Percentiles rank a stretch among this genome's conserved stretches.
These are phyloP conservation scores for Suillus clintonianus DNA, from an alignment of 768 basidiomycete species.

Conservation along the genomic window DNA sequence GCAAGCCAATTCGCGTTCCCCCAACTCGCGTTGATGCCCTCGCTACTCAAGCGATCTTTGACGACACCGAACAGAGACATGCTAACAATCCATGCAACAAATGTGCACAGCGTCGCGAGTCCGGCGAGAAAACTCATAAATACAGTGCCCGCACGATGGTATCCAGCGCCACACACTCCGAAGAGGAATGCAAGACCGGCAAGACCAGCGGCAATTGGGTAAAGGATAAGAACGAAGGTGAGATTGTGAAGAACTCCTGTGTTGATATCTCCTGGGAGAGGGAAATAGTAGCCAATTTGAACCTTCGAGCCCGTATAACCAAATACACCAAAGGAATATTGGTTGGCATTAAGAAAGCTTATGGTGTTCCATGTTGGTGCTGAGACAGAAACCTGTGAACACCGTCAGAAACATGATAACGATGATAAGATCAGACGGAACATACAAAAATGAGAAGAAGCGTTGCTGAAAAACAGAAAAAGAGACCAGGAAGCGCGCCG, in stretches of 20 bases:
- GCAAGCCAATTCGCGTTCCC: conserved; percentile 87
- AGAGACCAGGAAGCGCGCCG: conserved; percentile 67
- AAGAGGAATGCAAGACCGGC: conserved; percentile 66
- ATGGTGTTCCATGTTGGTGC: conserved; percentile 73
- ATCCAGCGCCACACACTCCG: conserved; percentile 64
- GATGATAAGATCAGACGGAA: conserved; percentile 14
- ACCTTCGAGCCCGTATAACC: conserved; percentile 63
- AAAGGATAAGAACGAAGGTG: conserved; percentile 72
- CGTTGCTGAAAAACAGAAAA: conserved; percentile 72
- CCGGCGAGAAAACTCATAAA: conserved; percentile 72
- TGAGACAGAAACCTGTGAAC: conserved; percentile 63
- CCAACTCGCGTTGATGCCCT: conserved; percentile 52
- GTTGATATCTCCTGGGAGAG: conserved; percentile 36
- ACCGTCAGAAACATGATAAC: conserved; percentile 4
- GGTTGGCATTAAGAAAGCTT: conserved; percentile 62
- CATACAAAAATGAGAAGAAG: conserved; percentile 70
- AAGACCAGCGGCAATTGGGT: conserved; percentile 76
- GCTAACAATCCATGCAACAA: conserved; percentile 75
- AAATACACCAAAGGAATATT: conserved; percentile 71
- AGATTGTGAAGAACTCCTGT: conserved; percentile 63
- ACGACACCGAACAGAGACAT: conserved; percentile 79
- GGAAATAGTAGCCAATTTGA: conserved; percentile 61
- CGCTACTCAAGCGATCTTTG: conserved; percentile 54
- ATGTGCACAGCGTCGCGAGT: conserved; percentile 64
- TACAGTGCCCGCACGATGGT: conserved; percentile 72